These are phyloP conservation scores for Penstemon newberryi DNA, from an alignment of 257 asterid species.

Conservation along the genomic window DNA sequence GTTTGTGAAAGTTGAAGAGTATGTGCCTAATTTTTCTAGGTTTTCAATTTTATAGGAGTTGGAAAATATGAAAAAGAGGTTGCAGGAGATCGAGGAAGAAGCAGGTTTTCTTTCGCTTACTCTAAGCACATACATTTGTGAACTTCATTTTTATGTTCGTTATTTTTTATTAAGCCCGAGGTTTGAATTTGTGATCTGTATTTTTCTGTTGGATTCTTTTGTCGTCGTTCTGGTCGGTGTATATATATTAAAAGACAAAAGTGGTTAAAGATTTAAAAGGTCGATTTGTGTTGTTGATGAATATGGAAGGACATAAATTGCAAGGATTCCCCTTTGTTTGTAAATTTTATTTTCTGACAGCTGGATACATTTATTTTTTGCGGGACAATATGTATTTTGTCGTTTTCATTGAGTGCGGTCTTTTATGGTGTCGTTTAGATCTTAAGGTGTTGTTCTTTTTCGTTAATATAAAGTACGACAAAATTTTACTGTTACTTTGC, in stretches of 20 bases:
- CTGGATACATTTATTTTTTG: constrained; percentile 1
- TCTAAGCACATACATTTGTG: background rate
- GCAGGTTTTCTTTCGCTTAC: constrained; percentile 34
- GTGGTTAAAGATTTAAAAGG: too few relatives aligned
- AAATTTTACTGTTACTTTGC: background rate
- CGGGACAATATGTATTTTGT: background rate
- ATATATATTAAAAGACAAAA: too few relatives aligned
- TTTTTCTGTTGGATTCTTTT: background rate
- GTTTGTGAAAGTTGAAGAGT: background rate
- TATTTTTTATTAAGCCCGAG: background rate
- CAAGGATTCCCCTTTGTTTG: background rate
- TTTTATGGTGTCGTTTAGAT: background rate
- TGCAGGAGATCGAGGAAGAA: constrained; percentile 86
- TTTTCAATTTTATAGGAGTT: constrained; percentile 52
- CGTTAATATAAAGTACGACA: background rate
- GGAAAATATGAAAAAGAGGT: constrained; percentile 69
- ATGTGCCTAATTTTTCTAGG: constrained; percentile 5
- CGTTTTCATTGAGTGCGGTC: background rate
- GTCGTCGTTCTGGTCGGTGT: too few relatives aligned
- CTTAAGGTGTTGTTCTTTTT: background rate
- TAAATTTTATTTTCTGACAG: constrained; percentile 1
- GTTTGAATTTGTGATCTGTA: background rate
- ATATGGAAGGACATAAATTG: background rate
- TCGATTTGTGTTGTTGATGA: background rate
- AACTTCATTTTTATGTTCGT: constrained; percentile 8